Base-by-base conservation (phyloP, 768 basidiomycete genomes). In the Cubamyces sp. region DNA sequence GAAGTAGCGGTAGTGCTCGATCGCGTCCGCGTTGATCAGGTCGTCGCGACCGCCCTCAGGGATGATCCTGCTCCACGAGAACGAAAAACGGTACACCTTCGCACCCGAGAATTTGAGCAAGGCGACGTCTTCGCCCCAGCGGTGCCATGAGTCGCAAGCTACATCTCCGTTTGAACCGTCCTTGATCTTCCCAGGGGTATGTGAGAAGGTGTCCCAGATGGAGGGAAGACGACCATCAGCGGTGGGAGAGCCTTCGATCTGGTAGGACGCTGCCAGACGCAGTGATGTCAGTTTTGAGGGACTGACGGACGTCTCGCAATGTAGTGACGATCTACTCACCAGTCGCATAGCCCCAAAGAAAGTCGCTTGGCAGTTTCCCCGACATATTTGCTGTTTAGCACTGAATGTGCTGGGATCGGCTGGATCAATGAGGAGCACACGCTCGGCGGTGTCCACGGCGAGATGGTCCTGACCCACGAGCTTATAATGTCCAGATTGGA, bases 341-440 rank as follows among this genome's bases (percentile, higher is more conserved):
- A 23, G 88, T 88, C 4, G 87, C 87, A 66, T 87, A 87, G 30
- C 87, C 86, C 84, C 87, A 89, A 37, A 87, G 74, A 69, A 89
- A 87, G 66, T 84, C 82, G 53, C 77, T 77, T 15, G 86, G 82
- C 21, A 88, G 75, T 40, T 65, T 60, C 8, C 34, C 41, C 5
- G 61, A 4, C 62, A 64, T 64, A 37, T 15, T 16, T 2, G 39
- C 12, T 49, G 9, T 11, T 34, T 1, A 7, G 14, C 26, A 49
- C 12, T 28, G 15, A 8, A n/a, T 11, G 45, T 21, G 25, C n/a
- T 14, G 18, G 19, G 34, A 15, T 37, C n/a, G n/a, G n/a, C n/a
- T n/a, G 15, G 57, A 34, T 46, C 26, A 15, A 19, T 41, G 39
- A 16, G 25, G 16, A n/a, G 42, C 26, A 50, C 19, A n/a, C 18